Base-by-base conservation (phyloP, 2,329 filamentous ascomycete species). In the Calonectria multiphialidica region DNA sequence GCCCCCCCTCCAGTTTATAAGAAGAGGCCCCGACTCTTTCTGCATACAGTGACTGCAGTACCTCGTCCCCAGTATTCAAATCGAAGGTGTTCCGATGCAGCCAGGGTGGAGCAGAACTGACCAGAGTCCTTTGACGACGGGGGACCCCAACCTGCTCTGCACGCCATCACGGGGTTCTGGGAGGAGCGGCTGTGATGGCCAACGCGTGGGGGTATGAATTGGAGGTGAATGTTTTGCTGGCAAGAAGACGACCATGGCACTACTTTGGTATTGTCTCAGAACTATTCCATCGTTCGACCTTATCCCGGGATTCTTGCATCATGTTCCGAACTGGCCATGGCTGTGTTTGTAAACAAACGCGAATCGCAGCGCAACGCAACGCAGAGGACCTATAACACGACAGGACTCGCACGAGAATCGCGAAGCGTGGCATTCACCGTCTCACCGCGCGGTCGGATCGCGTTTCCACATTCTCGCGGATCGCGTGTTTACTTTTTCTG, bases 401-500 rank as follows among this genome's bases (percentile, higher is more conserved):
- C 49, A 30, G 33, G 50, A 49, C 49, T 40, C 62, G 8, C 18
- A 49, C 49, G 13, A 8, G 55, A 61, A 13, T 35, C 37, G 15
- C 18, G 44, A 30, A 44, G 35, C 66, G 30, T 45, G 25, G 42
- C 50, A 25, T 47, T 65, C 44, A 66, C 37, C 53, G 42, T 28
- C 63, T 62, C 57, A 62, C 57, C 57, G 23, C 57, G 40, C 40
- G 37, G 47, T 28, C 45, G 23, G 40, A 30, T 49, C 40, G 25
- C 37, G 57, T 64, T 55, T 12, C 59, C 47, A 55, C 61, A 70
- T 47, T 50, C 61, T 59, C 68, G 40, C 61, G 49, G 33, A 42
- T 66, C 55, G 63, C 28, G 28, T 67, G 69, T 71, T 71, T 49
- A 67, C 44, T 61, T 64, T 37, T 63, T 53, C 45, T 45, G 28